These are phyloP conservation scores for Przewalskia tangutica DNA, from an alignment of 257 asterid species.

Conservation along the genomic window DNA sequence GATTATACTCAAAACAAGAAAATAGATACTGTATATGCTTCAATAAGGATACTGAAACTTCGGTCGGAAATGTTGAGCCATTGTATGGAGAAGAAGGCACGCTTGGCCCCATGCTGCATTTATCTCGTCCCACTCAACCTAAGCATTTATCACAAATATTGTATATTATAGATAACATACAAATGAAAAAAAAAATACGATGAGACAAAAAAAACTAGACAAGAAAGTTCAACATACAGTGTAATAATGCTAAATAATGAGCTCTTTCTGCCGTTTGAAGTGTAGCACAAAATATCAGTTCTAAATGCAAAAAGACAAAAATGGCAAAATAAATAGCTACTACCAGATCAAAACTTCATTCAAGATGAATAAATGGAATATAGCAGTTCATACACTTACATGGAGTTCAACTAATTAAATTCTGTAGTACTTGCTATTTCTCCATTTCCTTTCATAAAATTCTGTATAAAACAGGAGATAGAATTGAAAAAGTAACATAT, in stretches of 20 bases:
- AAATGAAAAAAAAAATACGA: neutral
- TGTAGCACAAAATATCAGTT: neutral
- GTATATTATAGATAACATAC: neutral
- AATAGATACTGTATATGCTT: neutral
- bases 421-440: neutral
- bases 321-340: neutral
- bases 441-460: neutral
- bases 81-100: slow-evolving; percentile 94
- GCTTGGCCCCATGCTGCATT: slow-evolving; percentile 99
- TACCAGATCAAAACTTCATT: neutral
- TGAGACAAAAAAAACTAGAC: neutral
- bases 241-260: neutral
- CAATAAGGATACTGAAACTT: slow-evolving; percentile 76
- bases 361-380: neutral
- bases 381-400: neutral
- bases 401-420: neutral
- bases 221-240: neutral
- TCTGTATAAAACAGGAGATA: neutral
- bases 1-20: neutral
- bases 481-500: neutral
- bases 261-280: neutral
- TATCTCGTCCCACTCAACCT: slow-evolving; percentile 99
- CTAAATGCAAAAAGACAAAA: neutral
- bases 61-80: slow-evolving; percentile 94
- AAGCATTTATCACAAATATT: neutral